Percentiles rank a stretch among this genome's conserved stretches.
phyloP scores from a whole-genome alignment of 345 rosid genomes.

The Cardamine chenopodiifolia region DNA sequence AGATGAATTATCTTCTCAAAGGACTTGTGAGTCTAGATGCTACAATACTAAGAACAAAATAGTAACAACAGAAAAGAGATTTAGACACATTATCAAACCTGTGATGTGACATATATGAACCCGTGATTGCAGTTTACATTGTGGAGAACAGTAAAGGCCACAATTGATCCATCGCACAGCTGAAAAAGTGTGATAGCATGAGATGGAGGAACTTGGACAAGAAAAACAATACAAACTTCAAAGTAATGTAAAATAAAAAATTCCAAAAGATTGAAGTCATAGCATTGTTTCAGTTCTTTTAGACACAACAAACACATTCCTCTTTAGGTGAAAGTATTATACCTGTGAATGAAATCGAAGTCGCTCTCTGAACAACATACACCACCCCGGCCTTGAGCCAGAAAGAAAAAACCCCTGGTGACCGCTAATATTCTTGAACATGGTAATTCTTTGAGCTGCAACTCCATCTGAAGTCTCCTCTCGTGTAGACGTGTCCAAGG shows the following conservation, averaged over 20 bases:
- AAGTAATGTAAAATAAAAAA: not conserved
- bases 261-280: not conserved
- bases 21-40: slow-evolving; percentile 31
- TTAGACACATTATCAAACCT: slow-evolving; percentile 52
- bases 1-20: slow-evolving; percentile 14
- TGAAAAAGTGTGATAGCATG: slow-evolving; percentile 48
- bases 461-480: slow-evolving; percentile 67
- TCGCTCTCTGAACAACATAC: slow-evolving; percentile 92
- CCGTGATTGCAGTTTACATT: slow-evolving; percentile 97
- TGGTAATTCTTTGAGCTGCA: slow-evolving; percentile 66
- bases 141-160: slow-evolving; percentile 96
- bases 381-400: slow-evolving; percentile 96
- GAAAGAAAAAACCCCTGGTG: slow-evolving; percentile 92
- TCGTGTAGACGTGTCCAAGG: slow-evolving; percentile 77
- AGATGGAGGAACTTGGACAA: slow-evolving; percentile 31
- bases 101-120: slow-evolving; percentile 88
- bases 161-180: slow-evolving; percentile 93
- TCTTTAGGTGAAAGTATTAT: slow-evolving; percentile 31
- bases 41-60: slow-evolving; percentile 5
- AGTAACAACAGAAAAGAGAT: slow-evolving; percentile 24
- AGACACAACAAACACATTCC: slow-evolving; percentile 15
- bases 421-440: slow-evolving; percentile 83
- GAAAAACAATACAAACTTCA: slow-evolving; percentile 6
- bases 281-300: slow-evolving; percentile 20
- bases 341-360: slow-evolving; percentile 98